A percentile compares a stretch with the other conserved stretches of the same genome.
These are phyloP conservation scores for Trypanosomatidae sp. DNA, from an alignment of 208 protist species.

Conservation along the genomic window DNA sequence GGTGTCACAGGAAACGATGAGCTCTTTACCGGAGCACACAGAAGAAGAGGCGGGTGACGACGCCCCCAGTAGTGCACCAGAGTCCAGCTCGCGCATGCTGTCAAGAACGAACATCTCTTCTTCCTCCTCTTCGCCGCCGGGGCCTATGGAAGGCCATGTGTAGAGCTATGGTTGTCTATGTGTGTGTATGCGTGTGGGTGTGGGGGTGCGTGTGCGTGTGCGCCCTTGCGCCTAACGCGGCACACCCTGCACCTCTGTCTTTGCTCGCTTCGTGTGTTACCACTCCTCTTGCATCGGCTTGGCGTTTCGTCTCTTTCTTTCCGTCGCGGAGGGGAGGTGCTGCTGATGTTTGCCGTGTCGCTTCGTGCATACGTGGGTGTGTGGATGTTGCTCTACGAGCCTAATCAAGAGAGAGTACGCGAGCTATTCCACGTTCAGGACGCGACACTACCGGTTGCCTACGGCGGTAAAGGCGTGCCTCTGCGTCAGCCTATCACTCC, in stretches of 20 bases:
- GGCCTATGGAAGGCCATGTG: not conserved
- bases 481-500: not conserved
- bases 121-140: constrained; percentile 1
- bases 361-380: not conserved
- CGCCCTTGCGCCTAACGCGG: not conserved
- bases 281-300: not conserved
- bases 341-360: not conserved
- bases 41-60: constrained; percentile 11
- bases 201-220: too few species aligned
- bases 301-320: not conserved
- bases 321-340: not conserved
- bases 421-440: not conserved
- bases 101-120: constrained; percentile 7
- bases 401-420: not conserved
- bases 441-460: not conserved
- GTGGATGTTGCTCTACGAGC: not conserved
- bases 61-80: constrained; percentile 15
- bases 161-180: not conserved
- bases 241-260: not conserved
- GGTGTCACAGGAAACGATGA: constrained; percentile 3
- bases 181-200: not conserved
- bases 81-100: not conserved
- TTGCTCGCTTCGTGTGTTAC: not conserved
- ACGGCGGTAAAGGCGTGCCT: not conserved
- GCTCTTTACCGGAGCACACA: constrained; percentile 1